A percentile compares a stretch with the other conserved stretches of the same genome.
These are phyloP conservation scores for Bruguiera hainesii DNA, from an alignment of 441 rosid species.

Conservation along the genomic window DNA sequence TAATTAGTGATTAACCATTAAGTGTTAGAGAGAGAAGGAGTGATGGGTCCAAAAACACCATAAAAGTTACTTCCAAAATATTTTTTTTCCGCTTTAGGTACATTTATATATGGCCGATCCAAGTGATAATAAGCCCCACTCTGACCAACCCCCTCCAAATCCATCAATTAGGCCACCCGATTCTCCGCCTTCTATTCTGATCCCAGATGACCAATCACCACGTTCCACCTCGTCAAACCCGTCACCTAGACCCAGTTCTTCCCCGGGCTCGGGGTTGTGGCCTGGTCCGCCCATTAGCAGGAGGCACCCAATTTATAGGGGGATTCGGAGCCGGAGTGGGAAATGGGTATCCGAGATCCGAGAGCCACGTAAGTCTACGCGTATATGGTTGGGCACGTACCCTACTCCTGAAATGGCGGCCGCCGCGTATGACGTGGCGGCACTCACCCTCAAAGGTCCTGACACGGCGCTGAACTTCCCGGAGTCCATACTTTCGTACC, in stretches of 20 bases:
- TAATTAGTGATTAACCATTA: too few relatives aligned
- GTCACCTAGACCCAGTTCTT: not conserved
- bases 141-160: not conserved
- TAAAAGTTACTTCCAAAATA: too few relatives aligned
- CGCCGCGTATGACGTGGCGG: constrained; percentile 62
- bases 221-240: constrained; percentile 5
- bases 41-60: too few relatives aligned
- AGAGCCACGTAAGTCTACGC: constrained; percentile 60
- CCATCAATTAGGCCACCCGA: constrained; percentile 7
- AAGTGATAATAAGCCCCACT: not conserved
- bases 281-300: not conserved
- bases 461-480: constrained; percentile 58
- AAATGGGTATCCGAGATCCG: constrained; percentile 77
- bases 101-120: constrained; percentile 1
- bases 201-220: constrained; percentile 1
- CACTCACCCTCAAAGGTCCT: constrained; percentile 50
- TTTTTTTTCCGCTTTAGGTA: too few relatives aligned
- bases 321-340: constrained; percentile 54
- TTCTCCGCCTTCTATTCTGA: constrained; percentile 4
- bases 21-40: too few relatives aligned
- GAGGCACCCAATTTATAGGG: constrained; percentile 34
- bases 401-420: constrained; percentile 66
- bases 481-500: constrained; percentile 33
- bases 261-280: not conserved
- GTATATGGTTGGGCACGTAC: constrained; percentile 75